A percentile compares a stretch with the other conserved stretches of the same genome.
Evolutionary conservation across 106 monocot genomes (phyloP).

Genomic region (Platanthera zijinensis): DNA sequence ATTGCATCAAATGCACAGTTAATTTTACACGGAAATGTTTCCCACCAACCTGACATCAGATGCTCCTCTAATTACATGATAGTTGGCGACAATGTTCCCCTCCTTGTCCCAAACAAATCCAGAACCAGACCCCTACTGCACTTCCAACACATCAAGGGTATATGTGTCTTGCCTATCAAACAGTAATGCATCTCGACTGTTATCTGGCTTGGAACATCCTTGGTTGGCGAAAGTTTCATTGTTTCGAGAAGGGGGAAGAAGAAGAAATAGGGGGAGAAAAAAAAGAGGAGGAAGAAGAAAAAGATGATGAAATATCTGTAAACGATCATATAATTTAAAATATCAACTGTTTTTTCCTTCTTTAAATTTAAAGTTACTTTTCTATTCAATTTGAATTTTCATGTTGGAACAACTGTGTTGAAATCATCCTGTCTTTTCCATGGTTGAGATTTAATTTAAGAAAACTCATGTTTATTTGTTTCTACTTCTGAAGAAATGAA

Average conservation of each 20-base stretch:
- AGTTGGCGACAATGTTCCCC: constrained; percentile 86
- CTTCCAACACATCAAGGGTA: constrained; percentile 93
- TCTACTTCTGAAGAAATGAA: too few relatives aligned
- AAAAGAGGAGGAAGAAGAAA: background rate
- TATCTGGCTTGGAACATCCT: too few relatives aligned
- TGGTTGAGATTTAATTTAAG: too few relatives aligned
- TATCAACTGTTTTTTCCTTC: background rate
- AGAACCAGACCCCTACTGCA: constrained; percentile 90
- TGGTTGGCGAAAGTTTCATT: too few relatives aligned
- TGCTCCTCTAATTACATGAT: constrained; percentile 88
- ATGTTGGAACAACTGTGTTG: background rate
- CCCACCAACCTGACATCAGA: constrained; percentile 84
- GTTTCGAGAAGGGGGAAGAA: too few relatives aligned
- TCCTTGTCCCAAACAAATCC: constrained; percentile 94
- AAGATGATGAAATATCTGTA: background rate
- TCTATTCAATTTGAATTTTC: background rate
- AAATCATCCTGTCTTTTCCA: background rate
- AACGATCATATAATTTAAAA: background rate
- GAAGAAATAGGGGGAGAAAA: too few relatives aligned
- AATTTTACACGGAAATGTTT: background rate
- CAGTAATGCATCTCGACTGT: background rate
- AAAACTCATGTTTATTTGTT: too few relatives aligned
- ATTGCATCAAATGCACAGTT: background rate
- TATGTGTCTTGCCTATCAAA: constrained; percentile 77
- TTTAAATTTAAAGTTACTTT: background rate